These are phyloP conservation scores for Styphnolobium japonicum DNA, from an alignment of 306 rosid species.

Conservation along the genomic window DNA sequence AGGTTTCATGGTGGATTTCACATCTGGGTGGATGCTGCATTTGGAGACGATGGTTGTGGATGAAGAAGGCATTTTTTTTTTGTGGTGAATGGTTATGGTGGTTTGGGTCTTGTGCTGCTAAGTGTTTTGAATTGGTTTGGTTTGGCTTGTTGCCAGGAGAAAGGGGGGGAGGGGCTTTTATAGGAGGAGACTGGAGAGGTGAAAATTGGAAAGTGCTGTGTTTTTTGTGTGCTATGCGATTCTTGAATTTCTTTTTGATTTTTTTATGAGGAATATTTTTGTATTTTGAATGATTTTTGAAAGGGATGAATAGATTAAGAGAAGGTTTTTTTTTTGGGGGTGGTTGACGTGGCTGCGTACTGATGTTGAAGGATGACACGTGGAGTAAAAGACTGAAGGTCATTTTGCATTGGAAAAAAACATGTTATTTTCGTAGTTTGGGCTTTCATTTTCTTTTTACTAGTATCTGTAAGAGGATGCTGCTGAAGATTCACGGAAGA, in stretches of 20 bases:
- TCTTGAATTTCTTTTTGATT: neutral
- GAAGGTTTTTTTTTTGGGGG: too few relatives aligned
- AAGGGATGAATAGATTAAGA: neutral
- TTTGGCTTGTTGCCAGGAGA: neutral
- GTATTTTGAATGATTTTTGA: neutral
- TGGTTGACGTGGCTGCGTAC: conserved; percentile 4
- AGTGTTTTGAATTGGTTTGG: neutral
- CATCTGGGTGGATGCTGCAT: conserved; percentile 54
- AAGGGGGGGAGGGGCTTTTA: conserved; percentile 10
- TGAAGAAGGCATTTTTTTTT: conserved; percentile 81
- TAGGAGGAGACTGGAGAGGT: neutral
- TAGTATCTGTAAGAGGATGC: neutral
- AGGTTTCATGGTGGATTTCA: conserved; percentile 46
- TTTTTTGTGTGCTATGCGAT: neutral
- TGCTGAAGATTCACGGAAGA: too few relatives aligned
- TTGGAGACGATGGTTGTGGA: conserved; percentile 55
- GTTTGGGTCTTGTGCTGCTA: neutral
- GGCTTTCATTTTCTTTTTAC: neutral
- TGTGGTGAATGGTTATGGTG: neutral
- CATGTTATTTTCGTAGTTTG: conserved; percentile 23
- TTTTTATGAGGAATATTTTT: neutral
- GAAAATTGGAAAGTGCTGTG: neutral
- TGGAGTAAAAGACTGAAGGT: neutral
- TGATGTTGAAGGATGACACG: conserved; percentile 2
- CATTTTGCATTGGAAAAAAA: neutral